Evolutionary conservation across 345 rosid species (phyloP).

Genomic region (sweet orange (Citrus sinensis)): DNA sequence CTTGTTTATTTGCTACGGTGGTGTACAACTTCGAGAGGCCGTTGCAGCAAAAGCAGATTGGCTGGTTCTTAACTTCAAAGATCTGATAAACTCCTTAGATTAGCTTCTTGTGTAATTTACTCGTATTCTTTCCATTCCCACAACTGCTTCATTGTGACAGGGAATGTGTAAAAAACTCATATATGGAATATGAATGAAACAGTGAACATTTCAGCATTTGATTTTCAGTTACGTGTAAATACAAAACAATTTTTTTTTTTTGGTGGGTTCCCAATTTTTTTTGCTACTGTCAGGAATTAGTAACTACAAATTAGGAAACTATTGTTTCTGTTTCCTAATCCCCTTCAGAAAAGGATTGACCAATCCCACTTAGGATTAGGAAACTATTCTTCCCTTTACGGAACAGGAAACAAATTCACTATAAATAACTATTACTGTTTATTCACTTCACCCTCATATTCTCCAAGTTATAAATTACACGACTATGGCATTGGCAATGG

Average conservation of each 20-base stretch:
- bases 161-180: background rate
- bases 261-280: background rate
- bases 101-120: constrained; percentile 15
- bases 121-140: background rate
- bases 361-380: background rate
- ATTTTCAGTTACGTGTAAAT: background rate
- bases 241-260: background rate
- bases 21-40: constrained; percentile 77
- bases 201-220: background rate
- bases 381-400: background rate
- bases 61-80: constrained; percentile 62
- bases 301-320: background rate
- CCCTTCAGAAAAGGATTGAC: background rate
- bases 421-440: too few species aligned
- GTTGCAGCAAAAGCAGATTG: constrained; percentile 93
- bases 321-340: background rate
- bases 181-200: background rate
- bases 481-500: background rate
- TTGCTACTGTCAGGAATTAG: background rate
- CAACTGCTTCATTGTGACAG: background rate
- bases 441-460: background rate
- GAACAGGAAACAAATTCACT: background rate
- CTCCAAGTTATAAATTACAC: background rate
- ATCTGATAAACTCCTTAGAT: constrained; percentile 54
- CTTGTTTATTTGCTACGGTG: constrained; percentile 80